phyloP scores from a whole-genome alignment of 306 rosid species.

The Prunus fruticosa region DNA sequence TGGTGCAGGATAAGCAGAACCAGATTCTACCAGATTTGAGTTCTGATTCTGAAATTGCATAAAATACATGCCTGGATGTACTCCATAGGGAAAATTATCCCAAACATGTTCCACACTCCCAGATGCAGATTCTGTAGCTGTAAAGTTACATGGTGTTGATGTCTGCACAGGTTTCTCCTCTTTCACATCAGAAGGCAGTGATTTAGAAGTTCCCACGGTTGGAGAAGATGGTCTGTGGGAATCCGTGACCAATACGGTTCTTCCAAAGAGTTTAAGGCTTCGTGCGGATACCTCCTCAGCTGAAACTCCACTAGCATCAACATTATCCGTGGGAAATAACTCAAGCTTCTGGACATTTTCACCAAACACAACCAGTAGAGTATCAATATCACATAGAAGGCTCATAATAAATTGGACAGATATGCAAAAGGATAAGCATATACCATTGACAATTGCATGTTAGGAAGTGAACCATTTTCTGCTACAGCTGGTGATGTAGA shows the following conservation, averaged over 20 bases:
- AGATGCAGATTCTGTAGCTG: constrained; percentile 6
- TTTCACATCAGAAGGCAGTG: background rate
- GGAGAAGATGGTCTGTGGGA: constrained; percentile 33
- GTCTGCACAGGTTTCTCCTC: constrained; percentile 17
- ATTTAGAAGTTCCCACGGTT: constrained; percentile 22
- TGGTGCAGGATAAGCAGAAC: constrained; percentile 33
- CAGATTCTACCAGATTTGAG: constrained; percentile 21
- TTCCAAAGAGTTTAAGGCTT: constrained; percentile 74
- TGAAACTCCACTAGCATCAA: constrained; percentile 27
- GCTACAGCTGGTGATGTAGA: constrained; percentile 29
- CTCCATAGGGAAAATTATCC: constrained; percentile 20
- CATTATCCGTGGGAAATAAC: constrained; percentile 30
- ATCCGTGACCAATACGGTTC: constrained; percentile 49
- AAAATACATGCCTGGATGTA: constrained; percentile 20
- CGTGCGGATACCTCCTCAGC: constrained; percentile 39
- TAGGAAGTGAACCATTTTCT: constrained; percentile 23
- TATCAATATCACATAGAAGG: constrained; percentile 2
- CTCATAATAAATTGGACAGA: background rate
- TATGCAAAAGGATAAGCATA: constrained; percentile 11
- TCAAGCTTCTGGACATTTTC: constrained; percentile 43
- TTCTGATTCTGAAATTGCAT: constrained; percentile 31
- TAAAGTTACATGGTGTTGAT: constrained; percentile 1
- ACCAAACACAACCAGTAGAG: constrained; percentile 21
- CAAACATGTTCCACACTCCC: constrained; percentile 9
- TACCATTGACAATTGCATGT: constrained; percentile 48